phyloP scores from a whole-genome alignment of 192 early-diverging fungal genomes.

The Linnemannia hyalina region DNA sequence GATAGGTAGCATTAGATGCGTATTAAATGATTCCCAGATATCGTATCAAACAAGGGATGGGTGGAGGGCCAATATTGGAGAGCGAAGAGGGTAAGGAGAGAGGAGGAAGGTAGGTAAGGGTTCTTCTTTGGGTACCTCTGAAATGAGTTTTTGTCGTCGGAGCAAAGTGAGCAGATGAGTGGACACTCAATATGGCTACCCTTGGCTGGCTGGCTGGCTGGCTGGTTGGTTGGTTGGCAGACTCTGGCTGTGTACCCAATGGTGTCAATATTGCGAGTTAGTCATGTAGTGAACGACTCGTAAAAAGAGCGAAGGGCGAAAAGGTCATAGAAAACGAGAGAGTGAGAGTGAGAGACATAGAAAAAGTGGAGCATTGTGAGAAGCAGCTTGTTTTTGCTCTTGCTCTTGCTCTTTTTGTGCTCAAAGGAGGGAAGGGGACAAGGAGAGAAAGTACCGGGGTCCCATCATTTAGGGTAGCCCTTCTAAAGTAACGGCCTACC shows the following conservation, averaged over 20 bases:
- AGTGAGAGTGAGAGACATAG: background rate
- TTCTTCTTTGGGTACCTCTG: background rate
- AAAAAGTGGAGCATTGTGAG: background rate
- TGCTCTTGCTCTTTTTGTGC: background rate
- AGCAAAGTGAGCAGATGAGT: background rate
- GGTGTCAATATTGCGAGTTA: background rate
- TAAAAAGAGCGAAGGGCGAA: slow-evolving; percentile 1
- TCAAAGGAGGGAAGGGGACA: background rate
- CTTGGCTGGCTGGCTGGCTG: background rate
- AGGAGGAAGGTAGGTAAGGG: background rate
- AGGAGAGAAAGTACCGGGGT: background rate
- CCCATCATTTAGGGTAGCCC: background rate
- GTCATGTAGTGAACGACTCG: background rate
- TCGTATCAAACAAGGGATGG: background rate
- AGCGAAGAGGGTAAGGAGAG: background rate
- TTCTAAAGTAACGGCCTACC: background rate
- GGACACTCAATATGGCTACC: too few relatives aligned
- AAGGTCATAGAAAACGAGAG: too few relatives aligned
- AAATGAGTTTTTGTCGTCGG: background rate
- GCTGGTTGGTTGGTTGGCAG: background rate
- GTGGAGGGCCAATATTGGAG: background rate
- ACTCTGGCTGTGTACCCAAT: background rate
- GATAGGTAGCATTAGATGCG: background rate
- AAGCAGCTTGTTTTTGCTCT: background rate
- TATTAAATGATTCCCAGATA: background rate